These are phyloP conservation scores for Salvia miltiorrhiza DNA, from an alignment of 257 asterid species.

Conservation along the genomic window DNA sequence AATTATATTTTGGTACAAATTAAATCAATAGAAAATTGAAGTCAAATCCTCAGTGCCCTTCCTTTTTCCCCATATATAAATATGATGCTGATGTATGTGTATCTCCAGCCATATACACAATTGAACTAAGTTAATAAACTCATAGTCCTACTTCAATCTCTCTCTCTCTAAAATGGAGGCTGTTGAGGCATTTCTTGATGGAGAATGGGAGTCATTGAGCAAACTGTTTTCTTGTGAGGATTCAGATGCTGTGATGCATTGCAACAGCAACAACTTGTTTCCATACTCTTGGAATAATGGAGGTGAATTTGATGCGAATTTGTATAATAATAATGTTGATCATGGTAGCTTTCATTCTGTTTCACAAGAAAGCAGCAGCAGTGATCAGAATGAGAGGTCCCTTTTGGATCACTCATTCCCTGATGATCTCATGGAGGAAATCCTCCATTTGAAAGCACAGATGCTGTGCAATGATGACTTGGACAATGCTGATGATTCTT, in stretches of 20 bases:
- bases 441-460: conserved; percentile 28
- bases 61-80: conserved; percentile 41
- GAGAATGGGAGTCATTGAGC: conserved; percentile 68
- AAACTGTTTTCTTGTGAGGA: conserved; percentile 53
- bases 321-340: background rate
- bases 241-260: conserved; percentile 37
- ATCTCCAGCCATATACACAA: background rate
- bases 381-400: conserved; percentile 19
- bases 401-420: conserved; percentile 12
- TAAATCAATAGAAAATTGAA: conserved; percentile 33
- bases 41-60: conserved; percentile 43
- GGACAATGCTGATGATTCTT: conserved; percentile 16
- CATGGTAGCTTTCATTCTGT: conserved; percentile 20
- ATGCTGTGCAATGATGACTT: conserved; percentile 14
- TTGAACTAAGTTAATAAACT: background rate
- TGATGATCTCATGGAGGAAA: conserved; percentile 33
- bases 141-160: background rate
- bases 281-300: conserved; percentile 8
- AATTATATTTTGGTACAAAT: conserved; percentile 26
- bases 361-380: conserved; percentile 61
- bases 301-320: background rate
- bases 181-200: conserved; percentile 55
- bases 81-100: conserved; percentile 15
- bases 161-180: conserved; percentile 40
- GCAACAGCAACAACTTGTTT: conserved; percentile 20